Evolutionary conservation across 768 basidiomycete species (phyloP), one percentile per base, ranked within the genome.

Genomic region (Xerocomellus amylosporus): DNA sequence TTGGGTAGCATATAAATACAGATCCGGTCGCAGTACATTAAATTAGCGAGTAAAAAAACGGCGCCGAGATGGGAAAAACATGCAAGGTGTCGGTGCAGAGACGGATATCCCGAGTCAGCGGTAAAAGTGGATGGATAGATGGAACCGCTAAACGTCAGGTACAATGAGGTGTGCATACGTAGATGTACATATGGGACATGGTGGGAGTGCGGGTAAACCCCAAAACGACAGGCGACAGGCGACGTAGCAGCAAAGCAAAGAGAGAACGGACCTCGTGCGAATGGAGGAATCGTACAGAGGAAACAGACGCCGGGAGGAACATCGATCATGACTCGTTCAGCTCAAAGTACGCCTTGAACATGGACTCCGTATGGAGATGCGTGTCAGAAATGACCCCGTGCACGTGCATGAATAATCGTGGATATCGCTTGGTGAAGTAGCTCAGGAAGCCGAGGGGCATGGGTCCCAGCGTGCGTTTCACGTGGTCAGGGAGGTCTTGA

Each of bases 371-470:
- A 47, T 84, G 78, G 39, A 98, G 76, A n/a, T 80, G 74, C 13
- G 87, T 88, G 30, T 79, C 76, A 9, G 80, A 78, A 59, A 99
- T 79, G 62, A 94, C 91, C n/a, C 76, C 70, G 64, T 96, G 88
- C 20, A 98, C 94, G 68, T 98, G 94, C 46, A 98, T 75, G 79
- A 99, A 93, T 9, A 98, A 79, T 15, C 74, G 77, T 14, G 97
- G 97, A 74, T 88, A 98, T n/a, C 94, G 85, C 30, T 84, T 79
- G 3, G 96, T 98, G 68, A 98, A 99, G 71, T 98, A 99, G 1
- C 79, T 75, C 49, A 99, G 73, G 77, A 90, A 98, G 12, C 96
- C 96, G 57, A 88, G 87, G 0, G 97, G 97, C 79, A 98, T 87
- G 13, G 88, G 78, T 5, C 96, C 95, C 10, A 98, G 77, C 72